Evolutionary conservation across 306 rosid species (phyloP).

Genomic region (Vigna angularis): DNA sequence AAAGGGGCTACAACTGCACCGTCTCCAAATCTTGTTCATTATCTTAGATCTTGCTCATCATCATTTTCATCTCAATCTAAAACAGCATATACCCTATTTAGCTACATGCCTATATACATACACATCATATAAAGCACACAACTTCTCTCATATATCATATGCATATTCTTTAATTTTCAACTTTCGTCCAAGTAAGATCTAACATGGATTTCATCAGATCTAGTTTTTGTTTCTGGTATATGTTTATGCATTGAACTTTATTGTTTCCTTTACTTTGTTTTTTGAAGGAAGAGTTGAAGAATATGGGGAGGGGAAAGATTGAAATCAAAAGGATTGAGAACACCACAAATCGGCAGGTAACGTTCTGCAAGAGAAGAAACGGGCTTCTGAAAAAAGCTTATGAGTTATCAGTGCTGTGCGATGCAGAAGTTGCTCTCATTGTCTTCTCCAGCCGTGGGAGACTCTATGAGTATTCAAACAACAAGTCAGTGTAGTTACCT

Average conservation of each 20-base stretch:
- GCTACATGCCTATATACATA: neutral
- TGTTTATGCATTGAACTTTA: neutral
- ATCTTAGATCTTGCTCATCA: slow-evolving; percentile 34
- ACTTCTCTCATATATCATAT: slow-evolving; percentile 19
- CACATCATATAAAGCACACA: neutral
- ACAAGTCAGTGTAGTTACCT: slow-evolving; percentile 55
- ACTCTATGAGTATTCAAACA: slow-evolving; percentile 87
- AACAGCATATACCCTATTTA: slow-evolving; percentile 33
- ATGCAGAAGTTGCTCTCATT: slow-evolving; percentile 89
- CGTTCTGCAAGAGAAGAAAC: slow-evolving; percentile 94
- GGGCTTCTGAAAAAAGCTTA: slow-evolving; percentile 94
- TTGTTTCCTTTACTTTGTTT: neutral
- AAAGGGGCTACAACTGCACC: neutral
- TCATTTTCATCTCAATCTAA: slow-evolving; percentile 11
- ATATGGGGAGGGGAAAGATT: slow-evolving; percentile 93
- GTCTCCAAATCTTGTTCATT: slow-evolving; percentile 26
- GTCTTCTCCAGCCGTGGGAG: slow-evolving; percentile 95
- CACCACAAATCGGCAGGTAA: slow-evolving; percentile 88
- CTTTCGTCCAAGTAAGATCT: neutral
- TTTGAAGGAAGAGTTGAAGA: neutral
- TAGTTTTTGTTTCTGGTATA: neutral
- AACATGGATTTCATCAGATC: slow-evolving; percentile 32
- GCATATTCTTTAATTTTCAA: neutral
- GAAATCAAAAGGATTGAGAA: slow-evolving; percentile 97
- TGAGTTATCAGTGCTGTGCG: slow-evolving; percentile 92